These are phyloP conservation scores for Colletotrichum abscissum DNA, from an alignment of 2,329 filamentous ascomycete species.

Conservation along the genomic window DNA sequence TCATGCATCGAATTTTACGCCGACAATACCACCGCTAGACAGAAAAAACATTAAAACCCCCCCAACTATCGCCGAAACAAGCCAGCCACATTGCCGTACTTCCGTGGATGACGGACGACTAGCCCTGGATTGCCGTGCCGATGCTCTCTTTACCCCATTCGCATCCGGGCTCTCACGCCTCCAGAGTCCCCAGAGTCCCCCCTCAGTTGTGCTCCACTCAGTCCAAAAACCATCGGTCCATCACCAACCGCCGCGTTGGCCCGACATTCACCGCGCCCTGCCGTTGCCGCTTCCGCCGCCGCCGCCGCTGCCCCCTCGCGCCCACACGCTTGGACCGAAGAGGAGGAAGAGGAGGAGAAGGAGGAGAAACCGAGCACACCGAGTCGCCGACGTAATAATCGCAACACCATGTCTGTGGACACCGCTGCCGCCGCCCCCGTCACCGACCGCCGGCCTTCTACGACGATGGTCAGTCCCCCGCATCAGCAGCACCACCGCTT, in stretches of 20 bases:
- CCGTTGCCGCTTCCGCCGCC: not conserved
- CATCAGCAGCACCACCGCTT: not conserved
- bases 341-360: no score
- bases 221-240: not conserved
- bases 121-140: slow-evolving; percentile 30
- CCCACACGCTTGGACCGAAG: not conserved
- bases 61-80: slow-evolving; percentile 6
- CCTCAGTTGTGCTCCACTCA: not conserved
- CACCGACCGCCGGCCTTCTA: not conserved
- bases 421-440: not conserved
- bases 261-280: not conserved
- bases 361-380: not conserved
- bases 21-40: not conserved
- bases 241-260: not conserved
- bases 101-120: not conserved
- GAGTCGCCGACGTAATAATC: not conserved
- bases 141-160: not conserved
- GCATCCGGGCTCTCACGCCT: not conserved
- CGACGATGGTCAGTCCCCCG: not conserved
- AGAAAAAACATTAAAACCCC: slow-evolving; percentile 11
- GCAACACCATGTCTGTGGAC: slow-evolving; percentile 21
- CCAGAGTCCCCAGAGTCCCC: not conserved
- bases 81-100: slow-evolving; percentile 4
- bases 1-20: slow-evolving; percentile 5
- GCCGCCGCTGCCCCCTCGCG: not conserved